phyloP scores from a whole-genome alignment of 177 flowering plant species.

The Vitis hybrid region DNA sequence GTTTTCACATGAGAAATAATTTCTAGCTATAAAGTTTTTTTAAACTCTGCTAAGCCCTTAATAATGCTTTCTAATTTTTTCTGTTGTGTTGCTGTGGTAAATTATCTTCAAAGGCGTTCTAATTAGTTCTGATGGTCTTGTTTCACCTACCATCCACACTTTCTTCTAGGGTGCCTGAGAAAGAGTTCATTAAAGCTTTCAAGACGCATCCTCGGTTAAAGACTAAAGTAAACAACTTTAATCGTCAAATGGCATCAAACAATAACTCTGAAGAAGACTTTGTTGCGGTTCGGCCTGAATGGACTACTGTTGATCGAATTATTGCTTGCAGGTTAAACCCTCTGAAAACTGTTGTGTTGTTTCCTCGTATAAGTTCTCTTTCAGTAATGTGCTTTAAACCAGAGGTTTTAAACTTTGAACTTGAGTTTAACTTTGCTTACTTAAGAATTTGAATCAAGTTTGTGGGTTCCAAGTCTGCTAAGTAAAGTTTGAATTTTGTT shows the following conservation, averaged over 20 bases:
- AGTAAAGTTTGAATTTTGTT: neutral
- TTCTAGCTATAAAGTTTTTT: constrained; percentile 1
- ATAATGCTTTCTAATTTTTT: neutral
- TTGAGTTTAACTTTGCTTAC: neutral
- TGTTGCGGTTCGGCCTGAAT: constrained; percentile 88
- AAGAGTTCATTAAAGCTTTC: constrained; percentile 84
- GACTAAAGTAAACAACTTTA: constrained; percentile 85
- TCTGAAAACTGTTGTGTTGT: constrained; percentile 3
- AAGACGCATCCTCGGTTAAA: constrained; percentile 76
- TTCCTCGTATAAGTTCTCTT: neutral
- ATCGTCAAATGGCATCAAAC: constrained; percentile 58
- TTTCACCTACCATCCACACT: constrained; percentile 7
- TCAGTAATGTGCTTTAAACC: neutral
- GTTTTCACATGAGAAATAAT: neutral
- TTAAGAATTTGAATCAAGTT: neutral
- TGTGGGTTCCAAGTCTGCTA: too few species aligned
- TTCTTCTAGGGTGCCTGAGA: constrained; percentile 82
- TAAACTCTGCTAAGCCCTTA: neutral
- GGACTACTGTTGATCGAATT: constrained; percentile 96
- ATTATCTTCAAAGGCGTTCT: neutral
- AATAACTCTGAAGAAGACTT: constrained; percentile 79
- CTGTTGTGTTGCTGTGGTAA: neutral
- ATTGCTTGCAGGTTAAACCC: constrained; percentile 73
- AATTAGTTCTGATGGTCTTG: neutral
- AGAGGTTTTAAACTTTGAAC: neutral